These are phyloP conservation scores for Fistulifera pelliculosa DNA, from an alignment of 108 stramenopile species.

Conservation along the genomic window DNA sequence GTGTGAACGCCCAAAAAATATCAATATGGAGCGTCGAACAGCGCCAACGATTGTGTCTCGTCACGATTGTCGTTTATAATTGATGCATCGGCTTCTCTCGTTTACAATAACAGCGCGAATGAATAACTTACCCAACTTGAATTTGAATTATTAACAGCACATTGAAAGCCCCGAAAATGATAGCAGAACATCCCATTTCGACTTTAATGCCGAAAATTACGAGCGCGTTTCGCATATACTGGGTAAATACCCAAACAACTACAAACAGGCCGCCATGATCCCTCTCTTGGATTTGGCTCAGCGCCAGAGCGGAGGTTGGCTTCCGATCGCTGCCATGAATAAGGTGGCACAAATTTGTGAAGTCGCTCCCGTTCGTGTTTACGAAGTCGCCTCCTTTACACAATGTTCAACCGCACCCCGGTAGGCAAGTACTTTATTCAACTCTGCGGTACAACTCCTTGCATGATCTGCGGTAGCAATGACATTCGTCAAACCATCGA, in stretches of 20 bases:
- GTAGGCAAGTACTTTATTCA: constrained; percentile 99
- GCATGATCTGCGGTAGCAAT: constrained; percentile 99
- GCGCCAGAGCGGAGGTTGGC: constrained; percentile 96
- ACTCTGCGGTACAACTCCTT: constrained; percentile 99
- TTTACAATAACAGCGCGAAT: no score
- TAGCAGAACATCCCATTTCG: constrained; percentile 70
- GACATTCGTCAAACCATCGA: constrained; percentile 98
- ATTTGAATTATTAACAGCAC: constrained; percentile 76
- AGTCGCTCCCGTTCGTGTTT: constrained; percentile 84
- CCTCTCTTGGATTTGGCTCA: constrained; percentile 95
- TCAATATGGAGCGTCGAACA: no score
- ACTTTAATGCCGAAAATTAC: constrained; percentile 95
- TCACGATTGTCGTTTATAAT: no score
- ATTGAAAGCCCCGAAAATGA: constrained; percentile 92
- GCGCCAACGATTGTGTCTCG: no score
- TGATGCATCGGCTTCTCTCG: no score
- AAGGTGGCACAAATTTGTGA: constrained; percentile 96
- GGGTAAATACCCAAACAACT: constrained; percentile 95
- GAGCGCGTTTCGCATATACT: constrained; percentile 79
- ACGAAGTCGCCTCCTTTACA: constrained; percentile 98
- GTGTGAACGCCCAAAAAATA: no score
- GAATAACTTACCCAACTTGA: no score
- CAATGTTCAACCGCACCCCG: constrained; percentile 99
- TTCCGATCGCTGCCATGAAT: constrained; percentile 97
- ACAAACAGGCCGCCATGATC: constrained; percentile 94